A percentile compares a stretch with the other conserved stretches of the same genome.
phyloP scores from a whole-genome alignment of 331 rosid species.

The Quercus phellos region DNA sequence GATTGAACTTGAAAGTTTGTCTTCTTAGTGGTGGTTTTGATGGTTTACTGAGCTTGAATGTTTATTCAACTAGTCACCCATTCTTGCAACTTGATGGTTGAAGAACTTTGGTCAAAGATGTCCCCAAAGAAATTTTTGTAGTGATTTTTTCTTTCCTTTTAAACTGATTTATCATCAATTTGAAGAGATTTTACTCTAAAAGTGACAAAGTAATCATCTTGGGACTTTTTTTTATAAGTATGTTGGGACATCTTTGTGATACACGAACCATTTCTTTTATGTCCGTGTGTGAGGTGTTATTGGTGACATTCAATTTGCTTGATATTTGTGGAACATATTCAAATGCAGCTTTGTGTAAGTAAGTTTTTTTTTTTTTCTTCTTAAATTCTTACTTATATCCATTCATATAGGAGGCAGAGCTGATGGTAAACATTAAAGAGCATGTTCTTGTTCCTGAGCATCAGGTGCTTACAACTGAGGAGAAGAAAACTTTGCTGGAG shows the following conservation, averaged over 20 bases:
- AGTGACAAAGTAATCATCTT: not conserved
- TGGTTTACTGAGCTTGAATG: not conserved
- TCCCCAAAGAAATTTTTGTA: not conserved
- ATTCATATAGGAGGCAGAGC: conserved; percentile 57
- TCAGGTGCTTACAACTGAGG: conserved; percentile 48
- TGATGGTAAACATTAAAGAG: conserved; percentile 55
- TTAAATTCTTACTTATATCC: not conserved
- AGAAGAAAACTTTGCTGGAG: conserved; percentile 68
- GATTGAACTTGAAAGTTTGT: not conserved
- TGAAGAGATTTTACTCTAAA: not conserved
- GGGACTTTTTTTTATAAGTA: too few relatives aligned
- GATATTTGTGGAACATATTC: not conserved
- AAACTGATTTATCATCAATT: not conserved
- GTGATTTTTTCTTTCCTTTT: not conserved
- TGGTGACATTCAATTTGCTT: not conserved
- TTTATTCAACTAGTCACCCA: not conserved
- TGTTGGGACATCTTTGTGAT: not conserved
- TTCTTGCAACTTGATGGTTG: not conserved
- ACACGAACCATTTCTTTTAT: not conserved
- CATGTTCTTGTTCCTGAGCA: conserved; percentile 71
- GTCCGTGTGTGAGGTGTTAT: not conserved
- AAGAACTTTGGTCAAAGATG: not conserved
- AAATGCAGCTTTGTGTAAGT: not conserved
- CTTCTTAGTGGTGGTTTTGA: not conserved
- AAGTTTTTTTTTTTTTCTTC: not conserved